phyloP scores from a whole-genome alignment of 148 eudicot species.

The Persicaria maculosa region DNA sequence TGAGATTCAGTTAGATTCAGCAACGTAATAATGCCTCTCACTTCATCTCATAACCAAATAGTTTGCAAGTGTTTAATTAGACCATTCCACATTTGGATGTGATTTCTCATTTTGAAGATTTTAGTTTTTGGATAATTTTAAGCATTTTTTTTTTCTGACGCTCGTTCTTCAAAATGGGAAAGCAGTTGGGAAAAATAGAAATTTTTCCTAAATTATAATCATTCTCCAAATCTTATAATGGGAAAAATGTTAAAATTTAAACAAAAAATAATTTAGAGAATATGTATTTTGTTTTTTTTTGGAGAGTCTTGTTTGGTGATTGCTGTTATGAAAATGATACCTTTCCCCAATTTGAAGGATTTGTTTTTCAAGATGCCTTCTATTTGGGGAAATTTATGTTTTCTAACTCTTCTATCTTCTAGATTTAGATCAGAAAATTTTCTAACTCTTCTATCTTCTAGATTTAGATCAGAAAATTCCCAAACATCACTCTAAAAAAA shows the following conservation, averaged over 20 bases:
- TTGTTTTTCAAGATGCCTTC: not conserved
- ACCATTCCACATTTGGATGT: not conserved
- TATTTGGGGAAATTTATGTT: not conserved
- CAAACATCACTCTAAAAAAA: not conserved
- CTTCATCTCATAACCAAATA: not conserved
- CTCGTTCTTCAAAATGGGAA: no score
- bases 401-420: no score
- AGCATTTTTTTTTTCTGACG: no score
- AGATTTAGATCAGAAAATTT: not conserved
- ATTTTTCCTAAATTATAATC: no score
- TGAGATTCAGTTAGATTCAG: not conserved
- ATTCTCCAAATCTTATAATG: no score
- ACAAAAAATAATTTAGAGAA: no score
- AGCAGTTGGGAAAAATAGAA: no score
- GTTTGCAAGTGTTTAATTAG: not conserved
- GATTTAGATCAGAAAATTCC: not conserved
- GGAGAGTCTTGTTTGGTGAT: not conserved
- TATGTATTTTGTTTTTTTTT: no score
- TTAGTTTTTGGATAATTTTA: no score
- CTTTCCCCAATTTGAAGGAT: not conserved
- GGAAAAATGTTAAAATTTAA: no score
- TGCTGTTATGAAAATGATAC: not conserved
- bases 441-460: not conserved
- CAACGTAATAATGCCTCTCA: not conserved
- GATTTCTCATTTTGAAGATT: no score